These are phyloP conservation scores for Xenoacremonium recifei DNA, from an alignment of 2,329 filamentous ascomycete genomes.

Conservation along the genomic window DNA sequence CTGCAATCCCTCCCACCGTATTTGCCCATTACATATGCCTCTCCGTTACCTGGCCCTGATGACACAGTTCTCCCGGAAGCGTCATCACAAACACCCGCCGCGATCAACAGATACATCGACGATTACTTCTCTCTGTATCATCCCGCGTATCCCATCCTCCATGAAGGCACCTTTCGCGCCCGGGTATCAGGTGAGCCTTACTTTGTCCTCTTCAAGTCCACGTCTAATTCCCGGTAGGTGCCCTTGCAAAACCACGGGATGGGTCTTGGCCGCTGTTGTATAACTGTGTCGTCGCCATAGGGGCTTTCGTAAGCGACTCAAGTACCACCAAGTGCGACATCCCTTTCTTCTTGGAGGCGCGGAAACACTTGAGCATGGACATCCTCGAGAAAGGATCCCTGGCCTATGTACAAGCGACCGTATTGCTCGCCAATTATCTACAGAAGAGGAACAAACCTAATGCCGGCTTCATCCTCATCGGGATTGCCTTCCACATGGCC, in stretches of 20 bases:
- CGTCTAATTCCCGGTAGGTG: slow-evolving; percentile 6
- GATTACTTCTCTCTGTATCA: slow-evolving; percentile 41
- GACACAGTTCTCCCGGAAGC: slow-evolving; percentile 3
- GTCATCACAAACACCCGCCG: slow-evolving; percentile 3
- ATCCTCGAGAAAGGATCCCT: slow-evolving; percentile 41
- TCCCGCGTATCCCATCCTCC: slow-evolving; percentile 38
- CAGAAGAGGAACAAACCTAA: slow-evolving; percentile 48
- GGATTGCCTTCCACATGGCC: slow-evolving; percentile 46
- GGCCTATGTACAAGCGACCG: slow-evolving; percentile 38
- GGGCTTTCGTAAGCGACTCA: slow-evolving; percentile 26
- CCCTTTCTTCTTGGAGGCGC: slow-evolving; percentile 21
- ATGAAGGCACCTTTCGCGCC: slow-evolving; percentile 40
- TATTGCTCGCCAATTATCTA: slow-evolving; percentile 42
- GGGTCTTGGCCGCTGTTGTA: slow-evolving; percentile 21
- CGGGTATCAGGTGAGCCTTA: slow-evolving; percentile 5
- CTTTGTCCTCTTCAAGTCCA: too few relatives aligned
- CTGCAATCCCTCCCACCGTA: slow-evolving; percentile 11
- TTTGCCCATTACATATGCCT: slow-evolving; percentile 5
- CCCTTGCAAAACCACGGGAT: slow-evolving; percentile 14
- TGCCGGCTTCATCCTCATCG: slow-evolving; percentile 47
- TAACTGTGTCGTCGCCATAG: slow-evolving; percentile 31
- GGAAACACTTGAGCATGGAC: slow-evolving; percentile 34
- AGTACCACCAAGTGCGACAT: slow-evolving; percentile 10
- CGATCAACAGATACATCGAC: slow-evolving; percentile 20
- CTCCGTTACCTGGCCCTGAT: slow-evolving; percentile 3